phyloP scores from a whole-genome alignment of 2,329 filamentous ascomycete species.

The Exophiala aquamarina region DNA sequence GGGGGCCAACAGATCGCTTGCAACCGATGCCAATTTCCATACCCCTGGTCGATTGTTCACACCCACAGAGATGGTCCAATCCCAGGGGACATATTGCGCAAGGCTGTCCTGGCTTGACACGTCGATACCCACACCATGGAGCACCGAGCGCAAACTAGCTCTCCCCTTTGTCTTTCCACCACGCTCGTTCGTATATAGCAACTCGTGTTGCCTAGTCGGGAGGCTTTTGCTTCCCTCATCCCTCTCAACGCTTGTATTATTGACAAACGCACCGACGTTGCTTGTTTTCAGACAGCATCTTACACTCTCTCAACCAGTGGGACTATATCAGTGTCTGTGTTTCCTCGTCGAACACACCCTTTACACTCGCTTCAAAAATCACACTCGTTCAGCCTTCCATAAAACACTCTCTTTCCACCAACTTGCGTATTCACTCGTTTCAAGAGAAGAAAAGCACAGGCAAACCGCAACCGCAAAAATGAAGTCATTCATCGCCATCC shows the following conservation, averaged over 20 bases:
- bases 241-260: too few relatives aligned
- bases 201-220: background rate
- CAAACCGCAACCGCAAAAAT: constrained; percentile 6
- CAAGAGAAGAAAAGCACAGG: background rate
- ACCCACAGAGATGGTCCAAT: background rate
- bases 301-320: too few relatives aligned
- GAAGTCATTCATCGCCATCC: constrained; percentile 22
- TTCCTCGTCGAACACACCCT: background rate
- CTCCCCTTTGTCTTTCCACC: too few relatives aligned
- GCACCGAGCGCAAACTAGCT: background rate
- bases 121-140: background rate
- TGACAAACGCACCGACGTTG: too few relatives aligned
- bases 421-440: too few relatives aligned
- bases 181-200: background rate
- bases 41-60: background rate
- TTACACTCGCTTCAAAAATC: background rate
- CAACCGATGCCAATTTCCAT: constrained; percentile 1
- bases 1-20: too few relatives aligned
- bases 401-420: background rate
- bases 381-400: background rate
- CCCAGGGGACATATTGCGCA: constrained; percentile 5
- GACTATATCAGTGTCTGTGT: too few relatives aligned
- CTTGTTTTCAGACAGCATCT: too few relatives aligned
- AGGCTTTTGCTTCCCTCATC: too few relatives aligned
- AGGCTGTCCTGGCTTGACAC: constrained; percentile 17